Conservation (phyloP, 2,329 filamentous ascomycete species). For the Penicillium corylophilum region DNA sequence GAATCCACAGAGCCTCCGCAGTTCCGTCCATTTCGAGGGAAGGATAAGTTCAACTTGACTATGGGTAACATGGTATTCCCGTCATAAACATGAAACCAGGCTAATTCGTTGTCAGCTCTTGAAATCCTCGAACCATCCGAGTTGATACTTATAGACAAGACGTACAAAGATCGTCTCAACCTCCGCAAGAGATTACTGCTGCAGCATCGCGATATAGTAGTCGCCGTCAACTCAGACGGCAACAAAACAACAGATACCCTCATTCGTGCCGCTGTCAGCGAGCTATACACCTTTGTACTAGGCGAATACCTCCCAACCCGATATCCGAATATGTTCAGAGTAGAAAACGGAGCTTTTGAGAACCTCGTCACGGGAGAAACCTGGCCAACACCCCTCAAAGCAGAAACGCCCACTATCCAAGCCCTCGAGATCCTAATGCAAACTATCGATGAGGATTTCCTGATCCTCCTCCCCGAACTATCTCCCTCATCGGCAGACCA, state of each 20-base stretch:
- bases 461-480: slow-evolving; percentile 50
- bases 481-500: slow-evolving; percentile 26
- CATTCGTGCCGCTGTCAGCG: slow-evolving; percentile 7
- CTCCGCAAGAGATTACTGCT: slow-evolving; percentile 10
- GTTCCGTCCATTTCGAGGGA: slow-evolving; percentile 9
- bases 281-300: slow-evolving; percentile 47
- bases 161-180: slow-evolving; percentile 10
- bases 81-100: slow-evolving; percentile 6
- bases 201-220: slow-evolving; percentile 1
- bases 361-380: not conserved
- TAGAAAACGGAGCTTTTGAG: slow-evolving; percentile 6
- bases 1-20: slow-evolving; percentile 4
- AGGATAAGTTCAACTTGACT: slow-evolving; percentile 11
- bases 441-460: slow-evolving; percentile 60
- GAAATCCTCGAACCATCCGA: not conserved
- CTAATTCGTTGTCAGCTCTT: not conserved
- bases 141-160: slow-evolving; percentile 15
- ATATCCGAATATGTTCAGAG: slow-evolving; percentile 55
- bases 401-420: slow-evolving; percentile 3
- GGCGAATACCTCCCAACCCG: slow-evolving; percentile 56
- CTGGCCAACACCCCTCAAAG: not conserved
- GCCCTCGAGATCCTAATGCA: slow-evolving; percentile 43
- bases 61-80: slow-evolving; percentile 2
- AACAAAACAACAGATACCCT: not conserved
- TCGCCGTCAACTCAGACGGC: not conserved